Base-by-base conservation (phyloP, 306 rosid species). In the Rosa chinensis region DNA sequence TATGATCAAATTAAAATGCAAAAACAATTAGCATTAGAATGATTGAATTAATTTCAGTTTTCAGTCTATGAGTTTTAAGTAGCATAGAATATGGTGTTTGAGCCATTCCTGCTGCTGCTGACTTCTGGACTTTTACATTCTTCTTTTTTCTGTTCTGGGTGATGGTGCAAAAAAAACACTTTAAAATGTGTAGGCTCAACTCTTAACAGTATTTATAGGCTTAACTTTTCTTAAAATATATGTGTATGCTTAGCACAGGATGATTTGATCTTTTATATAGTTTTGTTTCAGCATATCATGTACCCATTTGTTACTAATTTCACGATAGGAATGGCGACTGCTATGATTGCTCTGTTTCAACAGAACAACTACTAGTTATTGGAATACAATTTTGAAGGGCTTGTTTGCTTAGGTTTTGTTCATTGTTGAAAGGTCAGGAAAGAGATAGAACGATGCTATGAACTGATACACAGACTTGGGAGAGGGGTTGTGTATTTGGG, bases 401-500 rank as follows among this genome's bases (percentile, higher is more conserved):
- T 77, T 63, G 55, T 20, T 59, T 23, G 52, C 50, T 21, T 48
- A 44, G 6, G 32, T 77, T 66, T 42, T 63, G 71, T 17, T 50
- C 37, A 20, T 73, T 44, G 66, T 84, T 82, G 77, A 74, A 85
- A 94, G 99, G 91, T 92, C 82, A 85, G 85, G 84, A 82, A 86
- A 84, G 99, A 94, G 90, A 89, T 94, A 80, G 85, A 84, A 73
- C 82, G 61, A 66, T 94, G 99, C 86, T 94, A 94, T 78, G 95
- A 89, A 74, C 91, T 94, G 78, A 91, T 94, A 84, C 82, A 82
- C 81, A 87, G 88, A 81, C 87, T 86, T 63, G 99, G 99, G 59
- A 94, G 93, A 74, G 99, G 99, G 84, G 90, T 74, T 20, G 84
- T 94, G 44, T 94, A 92, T 83, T 85, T 94, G 73, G 99, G 99